Base-by-base conservation (phyloP, 2,329 filamentous ascomycete genomes). In the Exophiala phaeomuriformis region DNA sequence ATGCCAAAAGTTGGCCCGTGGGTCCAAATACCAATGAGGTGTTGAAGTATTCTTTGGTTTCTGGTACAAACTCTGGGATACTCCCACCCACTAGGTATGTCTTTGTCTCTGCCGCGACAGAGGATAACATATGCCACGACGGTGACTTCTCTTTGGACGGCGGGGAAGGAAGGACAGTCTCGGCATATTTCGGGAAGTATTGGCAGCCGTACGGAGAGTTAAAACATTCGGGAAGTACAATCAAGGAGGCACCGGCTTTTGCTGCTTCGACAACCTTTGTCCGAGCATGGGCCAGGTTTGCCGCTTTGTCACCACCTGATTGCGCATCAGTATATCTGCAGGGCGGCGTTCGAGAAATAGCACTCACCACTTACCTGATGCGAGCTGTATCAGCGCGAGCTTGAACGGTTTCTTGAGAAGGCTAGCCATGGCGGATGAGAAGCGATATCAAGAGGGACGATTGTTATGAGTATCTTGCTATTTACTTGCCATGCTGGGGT, bases 181-280 rank as follows among this genome's bases (percentile, higher is more conserved):
- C 93, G 62, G 93, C 90, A 70, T 97, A 97, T 57, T 84, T 81
- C 50, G 90, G 85, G 73, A 98, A 98, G 77, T 85, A 90, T 66
- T 89, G 79, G 61, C 84, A 90, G 62, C 93, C 93, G 72, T 98
- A 98, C 5, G 93, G 93, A 40, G 88, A 94, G 76, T 98, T 98
- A 82, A 98, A 98, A 78, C 93, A 98, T 75, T 98, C 93, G 35
- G 93, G 93, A 12, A 98, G 81, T 33, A 97, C 89, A 61, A 97
- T 84, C 55, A 98, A 83, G 53, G 86, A 83, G 56, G 91, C 89
- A 62, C 91, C 91, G 2, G 75, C 75, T 29, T 75, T 70, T 28
- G 89, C 85, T 3, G 93, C 91, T 69, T 89, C 84, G 58, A 89
- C 79, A 54, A 97, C 90, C 68, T 93, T 90, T 41, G 78, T 77